phyloP scores from a whole-genome alignment of 495 filamentous ascomycete species.

The Neurospora intermedia region DNA sequence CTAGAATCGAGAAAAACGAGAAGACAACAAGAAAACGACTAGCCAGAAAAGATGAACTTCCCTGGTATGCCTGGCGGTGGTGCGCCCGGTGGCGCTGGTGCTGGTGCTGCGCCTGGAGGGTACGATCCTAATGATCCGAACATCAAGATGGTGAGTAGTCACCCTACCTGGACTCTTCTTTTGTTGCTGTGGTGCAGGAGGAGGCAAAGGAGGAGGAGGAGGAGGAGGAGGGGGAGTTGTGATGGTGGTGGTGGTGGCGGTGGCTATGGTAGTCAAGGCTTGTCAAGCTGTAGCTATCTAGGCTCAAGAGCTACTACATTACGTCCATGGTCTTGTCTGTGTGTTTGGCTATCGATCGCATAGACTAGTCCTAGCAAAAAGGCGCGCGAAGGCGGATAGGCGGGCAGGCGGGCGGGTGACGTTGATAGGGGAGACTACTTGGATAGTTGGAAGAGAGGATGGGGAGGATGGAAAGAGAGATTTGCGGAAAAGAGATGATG shows the following conservation, averaged over 20 bases:
- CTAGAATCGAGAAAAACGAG: neutral
- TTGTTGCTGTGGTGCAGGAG: neutral
- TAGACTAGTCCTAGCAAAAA: neutral
- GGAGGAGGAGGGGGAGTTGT: no score
- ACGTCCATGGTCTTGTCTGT: neutral
- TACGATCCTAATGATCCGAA: constrained; percentile 34
- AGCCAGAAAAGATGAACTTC: constrained; percentile 12
- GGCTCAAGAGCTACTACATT: neutral
- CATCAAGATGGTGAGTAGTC: constrained; percentile 20
- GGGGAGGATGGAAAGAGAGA: neutral
- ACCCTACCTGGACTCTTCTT: neutral
- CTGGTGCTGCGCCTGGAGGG: constrained; percentile 3
- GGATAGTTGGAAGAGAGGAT: neutral
- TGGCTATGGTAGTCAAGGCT: neutral
- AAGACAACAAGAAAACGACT: no score
- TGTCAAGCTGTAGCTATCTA: neutral
- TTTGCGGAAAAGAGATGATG: neutral
- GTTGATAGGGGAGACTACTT: neutral
- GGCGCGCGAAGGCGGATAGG: neutral
- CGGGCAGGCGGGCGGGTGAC: neutral
- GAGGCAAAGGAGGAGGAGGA: no score
- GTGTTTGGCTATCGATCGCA: neutral
- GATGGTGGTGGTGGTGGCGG: neutral
- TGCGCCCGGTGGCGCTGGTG: neutral
- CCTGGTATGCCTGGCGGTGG: constrained; percentile 10